Base-by-base conservation (phyloP, 306 rosid genomes). In the Prunus salicina region DNA sequence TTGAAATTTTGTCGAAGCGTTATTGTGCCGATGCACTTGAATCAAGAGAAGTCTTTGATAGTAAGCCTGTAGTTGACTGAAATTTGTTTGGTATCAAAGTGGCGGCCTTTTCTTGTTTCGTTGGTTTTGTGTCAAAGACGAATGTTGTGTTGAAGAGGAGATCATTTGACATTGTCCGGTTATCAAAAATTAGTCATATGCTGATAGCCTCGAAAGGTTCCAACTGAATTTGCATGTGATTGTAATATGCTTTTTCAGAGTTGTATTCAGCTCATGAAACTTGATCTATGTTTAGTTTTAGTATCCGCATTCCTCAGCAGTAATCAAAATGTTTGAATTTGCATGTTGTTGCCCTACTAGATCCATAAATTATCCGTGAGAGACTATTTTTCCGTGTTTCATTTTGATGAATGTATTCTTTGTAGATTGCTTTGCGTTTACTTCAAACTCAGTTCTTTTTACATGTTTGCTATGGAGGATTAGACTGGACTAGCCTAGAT, bases 1-100 rank as follows among this genome's bases (percentile, higher is more conserved):
- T 93, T 66, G 97, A 91, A 78, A 30, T 83, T 63, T 87, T 91
- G 30, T 78, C 96, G 0, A 73, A 88, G 74, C 84, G 98, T 63
- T 93, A 72, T 76, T 72, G 86, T 64, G 79, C 89, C 5, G 84
- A 86, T 8, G 81, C 84, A 49, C 43, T 88, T 81, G 88, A 89
- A 80, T 92, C 79, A 41, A 89, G 90, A 77, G 90, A 89, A 79
- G 76, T 82, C 63, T 87, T 57, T 78, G 90, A 87, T 41, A 84
- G 57, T 81, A 80, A 80, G 47, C 89, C 93, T 74, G 62, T 78
- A 57, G 47, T 72, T 68, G 68, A 81, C 46, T 85, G 88, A 85
- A 51, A 27, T 58, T n/a, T 38, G 8, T 57, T 1, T 57, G 66
- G 11, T 34, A 38, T 34, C 32, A 56, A 12, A n/a, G 13, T 41